Evolutionary conservation across 345 rosid species (phyloP).

Genomic region (Luvunga scandens): DNA sequence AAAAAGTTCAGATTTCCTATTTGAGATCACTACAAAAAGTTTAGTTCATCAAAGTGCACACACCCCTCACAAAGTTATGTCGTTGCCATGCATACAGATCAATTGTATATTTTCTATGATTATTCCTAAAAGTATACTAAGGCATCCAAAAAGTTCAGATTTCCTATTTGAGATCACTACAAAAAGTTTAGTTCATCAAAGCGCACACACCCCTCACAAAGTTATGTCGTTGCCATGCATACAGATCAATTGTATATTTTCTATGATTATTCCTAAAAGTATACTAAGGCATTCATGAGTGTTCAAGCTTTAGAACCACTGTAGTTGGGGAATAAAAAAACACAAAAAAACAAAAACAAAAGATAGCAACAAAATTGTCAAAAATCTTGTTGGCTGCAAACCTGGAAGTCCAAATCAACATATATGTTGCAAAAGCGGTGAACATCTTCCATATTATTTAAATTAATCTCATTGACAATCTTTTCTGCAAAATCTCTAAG

Average conservation of each 20-base stretch:
- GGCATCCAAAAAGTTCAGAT: neutral
- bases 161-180: neutral
- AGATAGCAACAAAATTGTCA: conserved; percentile 4
- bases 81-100: neutral
- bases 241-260: neutral
- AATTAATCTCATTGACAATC: conserved; percentile 67
- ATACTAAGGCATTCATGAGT: neutral
- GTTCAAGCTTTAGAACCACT: neutral
- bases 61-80: neutral
- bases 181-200: neutral
- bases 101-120: neutral
- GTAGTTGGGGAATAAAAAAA: neutral
- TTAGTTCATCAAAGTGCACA: neutral
- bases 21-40: neutral
- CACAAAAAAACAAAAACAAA: neutral
- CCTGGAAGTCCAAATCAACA: conserved; percentile 83
- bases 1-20: neutral
- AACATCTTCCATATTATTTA: conserved; percentile 68
- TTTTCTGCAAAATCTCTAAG: conserved; percentile 72
- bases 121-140: neutral
- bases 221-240: neutral
- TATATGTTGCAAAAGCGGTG: conserved; percentile 77
- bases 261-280: neutral
- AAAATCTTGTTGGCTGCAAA: conserved; percentile 21
- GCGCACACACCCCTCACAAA: neutral